These are phyloP conservation scores for Triticum turgidum DNA, from an alignment of 176 grass and related monocot genomes.

Conservation along the genomic window DNA sequence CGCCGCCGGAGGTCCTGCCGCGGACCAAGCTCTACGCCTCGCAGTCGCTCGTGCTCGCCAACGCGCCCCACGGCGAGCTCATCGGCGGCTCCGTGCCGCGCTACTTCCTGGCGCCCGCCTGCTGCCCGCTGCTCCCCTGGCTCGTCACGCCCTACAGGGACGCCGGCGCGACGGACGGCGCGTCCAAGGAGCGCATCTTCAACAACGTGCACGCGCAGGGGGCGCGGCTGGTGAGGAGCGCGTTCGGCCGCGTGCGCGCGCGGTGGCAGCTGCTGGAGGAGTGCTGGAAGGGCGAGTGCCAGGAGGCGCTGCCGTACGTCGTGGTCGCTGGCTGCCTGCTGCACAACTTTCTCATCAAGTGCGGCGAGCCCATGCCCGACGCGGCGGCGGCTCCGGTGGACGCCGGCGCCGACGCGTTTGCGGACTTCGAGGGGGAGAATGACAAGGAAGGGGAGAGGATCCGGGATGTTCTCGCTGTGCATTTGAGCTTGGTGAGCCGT, in stretches of 20 bases:
- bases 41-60: constrained; percentile 50
- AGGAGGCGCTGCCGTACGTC: constrained; percentile 76
- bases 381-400: constrained; percentile 6
- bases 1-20: constrained; percentile 54
- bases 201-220: constrained; percentile 76
- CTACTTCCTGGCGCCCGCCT: constrained; percentile 68
- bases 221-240: constrained; percentile 49
- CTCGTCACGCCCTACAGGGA: constrained; percentile 66
- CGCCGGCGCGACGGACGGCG: neutral
- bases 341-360: constrained; percentile 79
- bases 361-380: constrained; percentile 47
- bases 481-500: constrained; percentile 59
- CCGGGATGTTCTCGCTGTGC: constrained; percentile 68
- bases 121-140: constrained; percentile 82
- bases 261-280: constrained; percentile 71
- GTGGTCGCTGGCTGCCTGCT: constrained; percentile 72
- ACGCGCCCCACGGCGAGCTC: constrained; percentile 54
- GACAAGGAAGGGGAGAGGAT: constrained; percentile 80
- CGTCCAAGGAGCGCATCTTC: constrained; percentile 62
- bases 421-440: constrained; percentile 56
- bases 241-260: constrained; percentile 61
- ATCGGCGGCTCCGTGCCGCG: constrained; percentile 54
- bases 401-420: constrained; percentile 37
- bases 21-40: constrained; percentile 61
- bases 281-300: constrained; percentile 80